Base-by-base conservation (phyloP, 2,329 filamentous ascomycete genomes). In the Pseudogymnoascus sp. region DNA sequence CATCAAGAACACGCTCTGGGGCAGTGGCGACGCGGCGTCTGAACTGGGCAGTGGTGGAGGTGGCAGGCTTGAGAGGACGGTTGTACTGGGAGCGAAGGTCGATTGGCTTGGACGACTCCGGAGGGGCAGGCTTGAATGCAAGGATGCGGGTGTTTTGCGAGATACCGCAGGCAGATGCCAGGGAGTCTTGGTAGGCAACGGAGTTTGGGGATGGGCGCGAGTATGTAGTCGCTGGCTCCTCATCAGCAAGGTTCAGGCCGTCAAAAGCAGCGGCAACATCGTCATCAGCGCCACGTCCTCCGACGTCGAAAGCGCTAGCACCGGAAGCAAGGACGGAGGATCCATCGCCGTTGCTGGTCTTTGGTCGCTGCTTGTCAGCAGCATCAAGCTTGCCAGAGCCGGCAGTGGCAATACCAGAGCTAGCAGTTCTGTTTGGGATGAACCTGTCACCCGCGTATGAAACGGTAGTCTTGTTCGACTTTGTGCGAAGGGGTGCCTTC, bases 21-120 rank as follows among this genome's bases (percentile, higher is more conserved):
- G 93, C 92, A 6, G 94, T 97, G 61, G 94, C 89, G 64, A 99
- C 91, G 70, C 93, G 90, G 66, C 94, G 90, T 67, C 92, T 88
- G 77, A 92, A 92, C 75, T 97, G 92, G 33, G 92, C 91, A 58
- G 91, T 88, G 71, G 84, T 82, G 25, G 88, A 80, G 65, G 80
- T 87, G 65, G 87, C 82, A 17, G 90, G 81, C 82, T 91, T 97
- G 66, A 99, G 83, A 36, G 94, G 94, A 65, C 94, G 88, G 82
- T 97, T 99, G 84, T 99, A 99, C 75, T 99, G 94, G 65, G 94
- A 91, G 63, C 94, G 89, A 65, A 99, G 87, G 74, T 99, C 94
- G 73, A 99, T 96, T 36, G 94, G 94, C 83, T 96, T 97, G 35
- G 92, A 96, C 5, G 94, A 97, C 79, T 97, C 94, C 3, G 94